A percentile compares a stretch with the other conserved stretches of the same genome.
These are phyloP conservation scores for Ceratobasidium sp. DNA, from an alignment of 1,284 basidiomycete species.

Conservation along the genomic window DNA sequence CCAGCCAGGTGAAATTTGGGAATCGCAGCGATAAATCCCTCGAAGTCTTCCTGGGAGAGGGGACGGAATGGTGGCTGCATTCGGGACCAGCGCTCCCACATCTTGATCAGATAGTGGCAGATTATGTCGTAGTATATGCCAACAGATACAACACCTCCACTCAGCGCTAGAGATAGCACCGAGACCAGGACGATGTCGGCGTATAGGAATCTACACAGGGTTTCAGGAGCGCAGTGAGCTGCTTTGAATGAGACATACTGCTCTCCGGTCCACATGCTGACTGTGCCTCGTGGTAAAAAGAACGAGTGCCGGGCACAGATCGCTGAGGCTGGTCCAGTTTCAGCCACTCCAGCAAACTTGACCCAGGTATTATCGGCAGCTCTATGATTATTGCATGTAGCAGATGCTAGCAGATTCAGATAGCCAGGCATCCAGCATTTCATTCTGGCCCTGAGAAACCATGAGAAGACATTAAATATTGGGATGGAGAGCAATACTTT, in stretches of 20 bases:
- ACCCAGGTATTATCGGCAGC: not conserved
- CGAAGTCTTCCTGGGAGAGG: not conserved
- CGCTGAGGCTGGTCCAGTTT: not conserved
- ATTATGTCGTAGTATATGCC: conserved; percentile 23
- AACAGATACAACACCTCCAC: not conserved
- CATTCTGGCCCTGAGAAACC: too few relatives aligned
- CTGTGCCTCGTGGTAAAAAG: not conserved
- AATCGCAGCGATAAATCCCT: not conserved
- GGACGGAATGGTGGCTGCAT: not conserved
- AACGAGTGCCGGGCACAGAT: not conserved
- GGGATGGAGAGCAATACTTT: too few relatives aligned
- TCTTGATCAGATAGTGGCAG: conserved; percentile 3
- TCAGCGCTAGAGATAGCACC: not conserved
- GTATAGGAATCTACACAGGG: not conserved
- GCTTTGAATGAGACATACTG: not conserved
- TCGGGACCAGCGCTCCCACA: not conserved
- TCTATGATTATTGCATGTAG: conserved; percentile 25
- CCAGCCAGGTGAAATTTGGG: conserved; percentile 28
- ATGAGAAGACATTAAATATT: too few relatives aligned
- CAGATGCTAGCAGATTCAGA: too few relatives aligned
- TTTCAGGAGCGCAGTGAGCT: too few relatives aligned
- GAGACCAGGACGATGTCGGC: not conserved
- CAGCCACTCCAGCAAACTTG: not conserved
- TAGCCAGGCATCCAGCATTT: too few relatives aligned
- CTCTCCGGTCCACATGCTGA: not conserved